Conservation (phyloP, 2,329 filamentous ascomycete genomes). For the Monilinia polystroma region DNA sequence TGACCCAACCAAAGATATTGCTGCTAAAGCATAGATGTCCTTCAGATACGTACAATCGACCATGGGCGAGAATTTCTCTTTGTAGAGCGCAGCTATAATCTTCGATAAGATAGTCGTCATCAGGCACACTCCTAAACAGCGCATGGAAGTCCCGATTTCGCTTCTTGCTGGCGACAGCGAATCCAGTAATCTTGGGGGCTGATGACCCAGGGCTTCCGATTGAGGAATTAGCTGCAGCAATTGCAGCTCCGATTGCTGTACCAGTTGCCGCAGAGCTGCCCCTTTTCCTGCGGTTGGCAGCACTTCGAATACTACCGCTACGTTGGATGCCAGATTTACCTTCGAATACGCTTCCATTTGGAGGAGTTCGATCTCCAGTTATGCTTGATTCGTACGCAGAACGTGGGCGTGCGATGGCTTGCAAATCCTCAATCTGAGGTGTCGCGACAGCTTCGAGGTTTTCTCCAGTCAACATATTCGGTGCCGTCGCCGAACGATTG, state of each 20-base stretch:
- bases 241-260: slow-evolving; percentile 65
- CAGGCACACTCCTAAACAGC: slow-evolving; percentile 92
- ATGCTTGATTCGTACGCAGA: slow-evolving; percentile 52
- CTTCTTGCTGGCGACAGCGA: slow-evolving; percentile 94
- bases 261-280: slow-evolving; percentile 71
- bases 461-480: slow-evolving; percentile 25
- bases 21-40: slow-evolving; percentile 98
- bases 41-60: slow-evolving; percentile 92
- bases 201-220: slow-evolving; percentile 61
- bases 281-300: slow-evolving; percentile 60
- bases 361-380: slow-evolving; percentile 63
- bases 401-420: slow-evolving; percentile 42
- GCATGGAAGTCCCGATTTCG: slow-evolving; percentile 93
- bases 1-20: slow-evolving; percentile 98
- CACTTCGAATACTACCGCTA: slow-evolving; percentile 66
- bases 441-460: slow-evolving; percentile 30
- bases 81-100: slow-evolving; percentile 97
- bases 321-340: slow-evolving; percentile 53
- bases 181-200: slow-evolving; percentile 81
- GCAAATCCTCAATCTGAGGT: slow-evolving; percentile 33
- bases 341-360: slow-evolving; percentile 63
- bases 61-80: slow-evolving; percentile 91
- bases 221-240: slow-evolving; percentile 67
- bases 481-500: slow-evolving; percentile 10
- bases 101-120: slow-evolving; percentile 97